Conservation (phyloP, 345 rosid genomes). For the Gossypium turneri region DNA sequence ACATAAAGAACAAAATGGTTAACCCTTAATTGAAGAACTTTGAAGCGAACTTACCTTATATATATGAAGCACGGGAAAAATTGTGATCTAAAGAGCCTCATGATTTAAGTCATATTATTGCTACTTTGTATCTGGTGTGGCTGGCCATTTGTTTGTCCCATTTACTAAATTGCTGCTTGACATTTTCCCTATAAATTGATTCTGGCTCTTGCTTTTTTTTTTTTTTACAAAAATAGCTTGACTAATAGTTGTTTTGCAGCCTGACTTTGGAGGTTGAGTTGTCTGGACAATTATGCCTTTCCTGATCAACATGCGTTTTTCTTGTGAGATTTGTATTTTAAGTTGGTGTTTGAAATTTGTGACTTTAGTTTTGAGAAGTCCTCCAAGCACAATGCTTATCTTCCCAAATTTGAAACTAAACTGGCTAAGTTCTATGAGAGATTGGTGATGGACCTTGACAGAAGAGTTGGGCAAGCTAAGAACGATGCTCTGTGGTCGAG, state of each 20-base stretch:
- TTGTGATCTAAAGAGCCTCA: not conserved
- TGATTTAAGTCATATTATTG: not conserved
- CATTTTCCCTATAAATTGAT: not conserved
- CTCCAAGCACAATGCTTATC: conserved; percentile 64
- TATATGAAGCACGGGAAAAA: too few species aligned
- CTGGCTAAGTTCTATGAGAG: conserved; percentile 86
- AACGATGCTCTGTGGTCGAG: too few species aligned
- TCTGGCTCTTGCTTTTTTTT: not conserved
- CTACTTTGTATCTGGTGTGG: not conserved
- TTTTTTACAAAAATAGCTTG: not conserved
- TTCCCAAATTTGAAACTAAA: conserved; percentile 85
- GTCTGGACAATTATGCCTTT: not conserved
- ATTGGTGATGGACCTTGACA: conserved; percentile 91
- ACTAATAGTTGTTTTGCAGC: not conserved
- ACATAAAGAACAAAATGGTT: conserved; percentile 58
- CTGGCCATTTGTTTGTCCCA: not conserved
- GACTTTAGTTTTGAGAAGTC: conserved; percentile 78
- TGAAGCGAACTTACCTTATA: not conserved
- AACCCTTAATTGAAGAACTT: too few species aligned
- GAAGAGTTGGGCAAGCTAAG: conserved; percentile 78
- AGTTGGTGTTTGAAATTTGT: conserved; percentile 17
- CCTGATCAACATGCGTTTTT: not conserved
- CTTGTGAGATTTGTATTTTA: conserved; percentile 5
- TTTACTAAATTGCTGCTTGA: not conserved
- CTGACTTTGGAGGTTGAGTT: not conserved